Conservation (phyloP, 2,329 filamentous ascomycete genomes). For the Thermoascus crustaceus region DNA sequence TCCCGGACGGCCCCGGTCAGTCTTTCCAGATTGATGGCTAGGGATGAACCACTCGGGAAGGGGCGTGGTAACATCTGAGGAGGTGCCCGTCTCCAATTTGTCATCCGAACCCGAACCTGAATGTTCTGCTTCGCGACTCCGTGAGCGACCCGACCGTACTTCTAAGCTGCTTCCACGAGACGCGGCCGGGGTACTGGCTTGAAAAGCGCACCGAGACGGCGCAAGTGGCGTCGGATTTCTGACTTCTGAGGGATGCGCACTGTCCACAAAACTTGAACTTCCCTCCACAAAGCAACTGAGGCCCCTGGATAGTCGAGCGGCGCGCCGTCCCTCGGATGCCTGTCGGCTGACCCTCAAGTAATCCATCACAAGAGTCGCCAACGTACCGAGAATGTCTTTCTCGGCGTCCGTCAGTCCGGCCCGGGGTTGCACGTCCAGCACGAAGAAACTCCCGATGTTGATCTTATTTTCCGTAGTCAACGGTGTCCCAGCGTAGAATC, state of each 20-base stretch:
- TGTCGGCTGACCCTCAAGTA: conserved; percentile 51
- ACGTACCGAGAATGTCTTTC: conserved; percentile 47
- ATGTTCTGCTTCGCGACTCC: conserved; percentile 20
- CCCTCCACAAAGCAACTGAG: conserved; percentile 49
- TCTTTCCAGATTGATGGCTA: too few relatives aligned
- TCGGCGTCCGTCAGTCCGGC: conserved; percentile 33
- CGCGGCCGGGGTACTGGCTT: not conserved
- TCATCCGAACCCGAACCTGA: conserved; percentile 20
- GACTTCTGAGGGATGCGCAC: conserved; percentile 15
- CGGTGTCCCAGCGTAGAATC: conserved; percentile 54
- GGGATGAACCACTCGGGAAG: conserved; percentile 26
- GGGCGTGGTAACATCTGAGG: conserved; percentile 19
- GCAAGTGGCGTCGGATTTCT: too few relatives aligned
- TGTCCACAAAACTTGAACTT: conserved; percentile 35
- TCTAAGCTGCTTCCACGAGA: conserved; percentile 9
- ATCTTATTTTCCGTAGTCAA: conserved; percentile 51
- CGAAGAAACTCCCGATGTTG: conserved; percentile 53
- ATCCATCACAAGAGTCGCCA: conserved; percentile 50
- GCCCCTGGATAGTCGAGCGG: conserved; percentile 47
- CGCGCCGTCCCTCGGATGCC: conserved; percentile 44
- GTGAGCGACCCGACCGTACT: conserved; percentile 14
- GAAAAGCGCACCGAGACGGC: too few relatives aligned
- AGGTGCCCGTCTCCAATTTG: conserved; percentile 20
- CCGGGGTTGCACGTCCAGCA: conserved; percentile 51
- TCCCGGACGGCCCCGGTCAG: conserved; percentile 16